These are phyloP conservation scores for Hippophae tibetana DNA, from an alignment of 306 rosid genomes.

Conservation along the genomic window DNA sequence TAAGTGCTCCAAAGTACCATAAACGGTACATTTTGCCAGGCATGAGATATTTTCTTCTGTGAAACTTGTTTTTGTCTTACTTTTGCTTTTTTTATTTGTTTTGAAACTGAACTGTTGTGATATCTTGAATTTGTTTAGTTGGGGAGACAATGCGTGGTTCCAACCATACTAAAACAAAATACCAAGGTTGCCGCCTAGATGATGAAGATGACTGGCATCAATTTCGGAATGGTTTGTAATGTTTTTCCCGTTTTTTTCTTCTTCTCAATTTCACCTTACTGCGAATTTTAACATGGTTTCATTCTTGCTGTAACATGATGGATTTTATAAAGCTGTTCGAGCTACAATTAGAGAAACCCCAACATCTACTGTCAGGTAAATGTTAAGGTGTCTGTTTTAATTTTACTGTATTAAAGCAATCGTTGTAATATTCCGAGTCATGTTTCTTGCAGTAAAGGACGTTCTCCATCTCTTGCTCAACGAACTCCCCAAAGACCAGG, in stretches of 20 bases:
- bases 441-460: slow-evolving; percentile 55
- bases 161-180: slow-evolving; percentile 47
- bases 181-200: slow-evolving; percentile 68
- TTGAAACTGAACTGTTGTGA: background rate
- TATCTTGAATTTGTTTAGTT: slow-evolving; percentile 34
- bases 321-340: slow-evolving; percentile 57
- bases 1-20: slow-evolving; percentile 74
- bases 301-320: slow-evolving; percentile 16
- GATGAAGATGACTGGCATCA: slow-evolving; percentile 89
- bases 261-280: slow-evolving; percentile 2
- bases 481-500: slow-evolving; percentile 45
- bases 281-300: slow-evolving; percentile 17
- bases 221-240: slow-evolving; percentile 58
- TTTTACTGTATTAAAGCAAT: background rate
- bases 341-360: slow-evolving; percentile 87
- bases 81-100: slow-evolving; percentile 3
- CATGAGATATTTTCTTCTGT: slow-evolving; percentile 17
- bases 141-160: slow-evolving; percentile 78
- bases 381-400: slow-evolving; percentile 4
- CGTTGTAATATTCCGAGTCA: slow-evolving; percentile 9
- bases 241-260: slow-evolving; percentile 10
- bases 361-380: slow-evolving; percentile 52
- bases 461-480: slow-evolving; percentile 56
- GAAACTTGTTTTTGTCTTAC: background rate
- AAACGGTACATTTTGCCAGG: slow-evolving; percentile 92